Base-by-base conservation (phyloP, 768 basidiomycete genomes). In the Galerina marginata region DNA sequence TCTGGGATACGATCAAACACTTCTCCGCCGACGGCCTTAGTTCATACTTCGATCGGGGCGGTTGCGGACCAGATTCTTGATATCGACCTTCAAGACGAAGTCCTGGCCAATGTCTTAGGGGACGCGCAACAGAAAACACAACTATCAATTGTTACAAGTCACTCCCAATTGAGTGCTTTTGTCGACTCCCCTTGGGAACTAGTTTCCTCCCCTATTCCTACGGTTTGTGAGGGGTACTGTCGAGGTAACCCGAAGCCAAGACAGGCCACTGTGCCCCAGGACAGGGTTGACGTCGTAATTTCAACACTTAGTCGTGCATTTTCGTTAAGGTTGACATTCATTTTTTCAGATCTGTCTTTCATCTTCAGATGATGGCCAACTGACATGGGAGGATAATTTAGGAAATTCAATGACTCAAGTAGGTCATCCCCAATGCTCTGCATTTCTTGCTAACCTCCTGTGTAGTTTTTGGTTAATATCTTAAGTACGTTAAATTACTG, bases 331-430 rank as follows among this genome's bases (percentile, higher is more conserved):
- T 33, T 44, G 16, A 25, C 16, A 11, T 29, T 15, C 26, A 42
- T n/a, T n/a, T 16, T 12, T 29, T 23, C 45, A 78, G 76, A 71
- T 78, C 7, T 73, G 75, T 16, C 39, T 80, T 16, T 69, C 75
- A 0, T 73, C 77, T 0, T 73, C 75, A 10, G 75, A 76, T 42
- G 79, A 80, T 45, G 66, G 68, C 20, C 75, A 80, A 58, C 40
- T 69, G 10, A 70, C 76, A 3, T 77, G 77, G 77, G 74, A 77
- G 43, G 72, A 72, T 54, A 54, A 26, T 0, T 59, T 72, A 53
- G 77, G 77, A 2, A 65, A 63, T 2, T 77, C 77, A 0, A 77
- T 79, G 78, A 77, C 78, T 0, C 69, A 71, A 69, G 76, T 77
- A 58, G 12, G 63, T 47, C 29, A 23, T 33, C 25, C 9, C 20